These are phyloP conservation scores for Fagopyrum esculentum DNA, from an alignment of 148 eudicot species.

Conservation along the genomic window DNA sequence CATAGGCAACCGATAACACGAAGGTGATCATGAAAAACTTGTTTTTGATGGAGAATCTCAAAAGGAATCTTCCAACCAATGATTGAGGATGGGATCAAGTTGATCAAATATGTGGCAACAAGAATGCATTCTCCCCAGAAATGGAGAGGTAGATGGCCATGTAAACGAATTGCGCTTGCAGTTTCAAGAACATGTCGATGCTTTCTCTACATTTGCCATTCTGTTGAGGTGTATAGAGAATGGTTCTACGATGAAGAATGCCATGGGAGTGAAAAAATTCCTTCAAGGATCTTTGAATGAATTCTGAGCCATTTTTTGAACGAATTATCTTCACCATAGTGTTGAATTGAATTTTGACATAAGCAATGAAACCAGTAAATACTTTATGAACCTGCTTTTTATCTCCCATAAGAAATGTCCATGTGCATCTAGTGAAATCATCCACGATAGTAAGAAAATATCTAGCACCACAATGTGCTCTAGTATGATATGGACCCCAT, in stretches of 20 bases:
- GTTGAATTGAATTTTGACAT: too few species aligned
- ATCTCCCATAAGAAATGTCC: not conserved
- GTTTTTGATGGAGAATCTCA: not conserved
- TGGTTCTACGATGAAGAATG: not conserved
- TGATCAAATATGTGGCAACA: not conserved
- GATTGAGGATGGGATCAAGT: not conserved
- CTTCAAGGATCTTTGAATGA: too few species aligned
- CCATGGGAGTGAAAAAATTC: not conserved
- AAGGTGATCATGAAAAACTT: not conserved
- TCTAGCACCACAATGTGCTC: not conserved
- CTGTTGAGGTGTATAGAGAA: not conserved
- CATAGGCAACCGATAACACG: not conserved
- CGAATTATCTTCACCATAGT: too few species aligned
- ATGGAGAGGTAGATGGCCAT: not conserved
- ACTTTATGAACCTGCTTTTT: not conserved
- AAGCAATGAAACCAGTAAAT: not conserved
- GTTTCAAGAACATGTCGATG: slow-evolving; percentile 6
- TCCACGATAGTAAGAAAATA: not conserved
- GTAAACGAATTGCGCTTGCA: not conserved
- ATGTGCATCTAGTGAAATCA: not conserved
- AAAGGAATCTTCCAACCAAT: not conserved
- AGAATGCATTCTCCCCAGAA: not conserved
- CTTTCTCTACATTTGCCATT: not conserved
- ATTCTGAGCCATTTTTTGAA: too few species aligned
- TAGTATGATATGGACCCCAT: not conserved